Evolutionary conservation across 73 alveolate genomes (phyloP), one percentile per base, ranked within the genome.

Genomic region (Tetrahymena thermophila): DNA sequence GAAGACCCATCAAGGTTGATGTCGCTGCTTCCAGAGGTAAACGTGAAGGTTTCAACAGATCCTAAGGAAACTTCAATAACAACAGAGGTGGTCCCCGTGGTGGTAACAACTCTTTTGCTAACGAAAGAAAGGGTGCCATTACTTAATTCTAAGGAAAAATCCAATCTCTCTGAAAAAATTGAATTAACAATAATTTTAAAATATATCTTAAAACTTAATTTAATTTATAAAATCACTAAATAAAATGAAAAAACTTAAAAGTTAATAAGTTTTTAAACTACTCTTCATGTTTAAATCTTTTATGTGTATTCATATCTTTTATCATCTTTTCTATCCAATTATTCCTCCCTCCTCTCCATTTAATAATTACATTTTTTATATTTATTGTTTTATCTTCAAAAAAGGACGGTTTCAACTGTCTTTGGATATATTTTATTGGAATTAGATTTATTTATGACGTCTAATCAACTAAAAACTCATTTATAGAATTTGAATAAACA

Each of bases 1-100:
- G 97, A 43, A 95, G 97, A 95, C 94, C 97, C 35, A 95, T 95
- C 85, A 95, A 94, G 84, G 97, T 95, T 50, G 97, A 95, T 35
- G 85, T 95, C 83, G 95, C 95, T 4, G 57, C 93, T 35, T 50
- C 97, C 42, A 34, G 83, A 34, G 84, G 94, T 42, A 89, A 94
- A 85, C 42, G 95, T 35, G 95, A 93, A 85, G 95, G 96, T 31
- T 44, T 44, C 58, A 57, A 94, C 40, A 93, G 94, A 34, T 89
- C 58, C 15, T 34, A 94, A 35, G 97, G 95, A 31, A 93, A 94
- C 85, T 85, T 95, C 94, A 94, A 94, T 34, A 94, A 93, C 40
- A 84, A 94, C 44, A 85, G 96, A 42, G 85, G 95, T 23, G 94
- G 94, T 85, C 38, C 93, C 17, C 37, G 96, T 19, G 96, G 96